phyloP scores from a whole-genome alignment of 2,329 filamentous ascomycete species.

The Xylaria sp. region DNA sequence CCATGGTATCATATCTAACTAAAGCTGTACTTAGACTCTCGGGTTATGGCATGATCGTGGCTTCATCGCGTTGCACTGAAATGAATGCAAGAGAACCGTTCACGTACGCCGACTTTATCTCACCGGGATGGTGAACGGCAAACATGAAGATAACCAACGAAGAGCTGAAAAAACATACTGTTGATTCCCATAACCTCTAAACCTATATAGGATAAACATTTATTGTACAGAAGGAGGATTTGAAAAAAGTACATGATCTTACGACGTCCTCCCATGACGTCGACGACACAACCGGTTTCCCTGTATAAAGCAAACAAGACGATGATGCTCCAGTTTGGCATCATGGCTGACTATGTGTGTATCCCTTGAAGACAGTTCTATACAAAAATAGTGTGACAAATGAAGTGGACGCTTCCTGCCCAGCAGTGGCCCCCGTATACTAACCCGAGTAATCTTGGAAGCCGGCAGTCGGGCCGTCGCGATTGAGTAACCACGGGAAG shows the following conservation, averaged over 20 bases:
- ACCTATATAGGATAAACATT: slow-evolving; percentile 1
- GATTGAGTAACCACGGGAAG: slow-evolving; percentile 58
- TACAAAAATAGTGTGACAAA: background rate
- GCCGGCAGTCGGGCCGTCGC: slow-evolving; percentile 59
- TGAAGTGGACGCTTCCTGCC: background rate
- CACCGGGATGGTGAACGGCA: background rate
- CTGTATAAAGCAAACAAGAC: background rate
- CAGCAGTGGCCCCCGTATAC: slow-evolving; percentile 4
- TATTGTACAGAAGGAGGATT: slow-evolving; percentile 18
- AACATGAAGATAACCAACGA: background rate
- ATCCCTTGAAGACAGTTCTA: background rate
- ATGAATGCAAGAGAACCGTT: background rate
- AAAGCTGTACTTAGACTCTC: background rate
- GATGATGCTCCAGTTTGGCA: background rate
- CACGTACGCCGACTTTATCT: background rate
- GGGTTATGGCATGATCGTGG: background rate
- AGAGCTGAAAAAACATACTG: background rate
- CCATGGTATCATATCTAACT: background rate
- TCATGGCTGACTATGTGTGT: too few species aligned
- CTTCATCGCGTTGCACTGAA: background rate
- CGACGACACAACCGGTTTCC: background rate
- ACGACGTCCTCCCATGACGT: background rate
- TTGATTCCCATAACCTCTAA: background rate
- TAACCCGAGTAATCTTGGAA: slow-evolving; percentile 57
- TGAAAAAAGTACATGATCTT: slow-evolving; percentile 1